Percentiles rank a stretch among this genome's conserved stretches.
These are phyloP conservation scores for Cutaneotrichosporon arboriforme DNA, from an alignment of 1,284 basidiomycete genomes.

Conservation along the genomic window DNA sequence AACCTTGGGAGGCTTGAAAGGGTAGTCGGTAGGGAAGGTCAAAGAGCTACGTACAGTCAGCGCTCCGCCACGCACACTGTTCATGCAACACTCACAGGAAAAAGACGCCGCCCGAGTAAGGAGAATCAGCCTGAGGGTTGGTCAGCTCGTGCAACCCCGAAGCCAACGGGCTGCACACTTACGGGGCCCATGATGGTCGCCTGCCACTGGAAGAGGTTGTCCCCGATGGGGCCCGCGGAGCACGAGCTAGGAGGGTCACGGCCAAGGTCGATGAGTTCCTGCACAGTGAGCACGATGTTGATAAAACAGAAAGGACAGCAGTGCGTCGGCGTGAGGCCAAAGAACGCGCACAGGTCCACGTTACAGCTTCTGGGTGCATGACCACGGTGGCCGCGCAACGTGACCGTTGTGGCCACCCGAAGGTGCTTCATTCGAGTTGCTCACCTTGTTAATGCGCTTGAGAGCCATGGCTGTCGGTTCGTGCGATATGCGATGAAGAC, in stretches of 20 bases:
- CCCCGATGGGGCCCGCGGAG: constrained; percentile 90
- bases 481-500: neutral
- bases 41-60: constrained; percentile 36
- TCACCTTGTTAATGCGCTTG: constrained; percentile 97
- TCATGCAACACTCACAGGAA: constrained; percentile 59
- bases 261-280: constrained; percentile 97
- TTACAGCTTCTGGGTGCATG: neutral
- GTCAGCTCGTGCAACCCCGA: neutral
- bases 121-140: constrained; percentile 72
- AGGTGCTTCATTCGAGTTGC: constrained; percentile 27
- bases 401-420: neutral
- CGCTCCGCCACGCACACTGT: neutral
- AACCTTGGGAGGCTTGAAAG: constrained; percentile 99
- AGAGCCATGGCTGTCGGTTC: constrained; percentile 64
- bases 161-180: constrained; percentile 44
- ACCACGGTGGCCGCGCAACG: neutral
- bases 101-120: constrained; percentile 93
- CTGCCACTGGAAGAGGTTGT: constrained; percentile 98
- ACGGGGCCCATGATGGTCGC: constrained; percentile 97
- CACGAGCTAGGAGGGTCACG: constrained; percentile 96
- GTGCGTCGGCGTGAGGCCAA: neutral
- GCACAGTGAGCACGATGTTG: constrained; percentile 25
- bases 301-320: too few relatives aligned
- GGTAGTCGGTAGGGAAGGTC: constrained; percentile 67
- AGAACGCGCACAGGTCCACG: neutral